Evolutionary conservation across 2,329 filamentous ascomycete species (phyloP), one percentile per base, ranked within the genome.

Genomic region (Colletotrichum kahawae): DNA sequence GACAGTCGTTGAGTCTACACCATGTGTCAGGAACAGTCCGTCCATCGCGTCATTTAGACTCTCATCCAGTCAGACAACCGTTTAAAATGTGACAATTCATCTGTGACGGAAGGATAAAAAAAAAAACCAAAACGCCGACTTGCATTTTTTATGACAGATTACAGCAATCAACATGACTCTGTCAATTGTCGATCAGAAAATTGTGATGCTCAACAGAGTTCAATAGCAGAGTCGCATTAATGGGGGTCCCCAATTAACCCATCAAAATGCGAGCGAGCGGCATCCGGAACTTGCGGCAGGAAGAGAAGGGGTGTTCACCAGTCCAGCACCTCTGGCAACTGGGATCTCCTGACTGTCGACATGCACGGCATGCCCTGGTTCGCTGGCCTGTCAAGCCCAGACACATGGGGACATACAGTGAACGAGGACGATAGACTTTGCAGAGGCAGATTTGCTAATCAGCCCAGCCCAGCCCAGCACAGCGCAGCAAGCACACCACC

Each of bases 31-130:
- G 24, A 16, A 57, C 2, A 57, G 21, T 13, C 54, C 3, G n/a
- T 21, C 12, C 24, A 66, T 54, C 63, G 63, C 38, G 38, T 66
- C 63, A 66, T 51, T 65, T 65, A 65, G 18, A 33, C 63, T 66
- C 33, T 63, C 31, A 7, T 8, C 0, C 57, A 12, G 7, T 60
- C 7, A 24, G 18, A 24, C 10, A n/a, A 33, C 18, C 27, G 18
- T 33, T 34, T 12, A 60, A 21, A 60, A n/a, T 33, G 1, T 1
- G 24, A 14, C 57, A 33, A 60, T 21, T 5, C 18, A n/a, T 60
- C 18, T n/a, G 29, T 0, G 31, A 2, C 31, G 2, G 9, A 4
- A 48, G 18, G 0, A 5, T 12, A 12, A 33, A 5, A 16, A 4
- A 21, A 48, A 48, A 48, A 21, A 27, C 24, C 24, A 34, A 18